Conservation (phyloP, 805 yeast genomes). For the Wickerhamiella dianesei region DNA sequence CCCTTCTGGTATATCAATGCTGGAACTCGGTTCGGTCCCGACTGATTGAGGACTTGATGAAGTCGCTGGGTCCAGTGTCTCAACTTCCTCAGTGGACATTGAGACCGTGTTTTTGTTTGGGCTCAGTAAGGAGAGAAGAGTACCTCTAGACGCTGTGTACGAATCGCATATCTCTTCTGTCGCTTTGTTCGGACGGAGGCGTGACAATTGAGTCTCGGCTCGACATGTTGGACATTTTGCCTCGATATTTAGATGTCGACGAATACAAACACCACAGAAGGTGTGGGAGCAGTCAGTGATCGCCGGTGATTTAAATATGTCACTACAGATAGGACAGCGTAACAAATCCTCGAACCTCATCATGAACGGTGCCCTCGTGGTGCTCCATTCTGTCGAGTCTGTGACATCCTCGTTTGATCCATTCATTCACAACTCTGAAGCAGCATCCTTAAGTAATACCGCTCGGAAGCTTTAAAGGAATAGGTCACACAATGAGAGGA, state of each 20-base stretch:
- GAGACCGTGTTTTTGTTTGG: background rate
- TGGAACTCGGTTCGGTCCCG: background rate
- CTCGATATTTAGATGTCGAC: slow-evolving; percentile 49
- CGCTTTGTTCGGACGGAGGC: slow-evolving; percentile 48
- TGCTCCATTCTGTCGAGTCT: slow-evolving; percentile 63
- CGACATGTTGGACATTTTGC: slow-evolving; percentile 70
- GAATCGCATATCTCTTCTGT: slow-evolving; percentile 58
- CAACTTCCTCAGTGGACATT: background rate
- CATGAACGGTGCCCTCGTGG: slow-evolving; percentile 38
- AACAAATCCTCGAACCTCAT: slow-evolving; percentile 48
- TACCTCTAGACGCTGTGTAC: slow-evolving; percentile 24
- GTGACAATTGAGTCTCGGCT: slow-evolving; percentile 54
- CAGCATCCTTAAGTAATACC: no score
- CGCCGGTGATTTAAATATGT: slow-evolving; percentile 64
- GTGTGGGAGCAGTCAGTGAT: slow-evolving; percentile 77
- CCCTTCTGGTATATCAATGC: slow-evolving; percentile 14
- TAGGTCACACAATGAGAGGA: no score
- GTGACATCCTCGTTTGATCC: slow-evolving; percentile 23
- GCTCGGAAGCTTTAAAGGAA: no score
- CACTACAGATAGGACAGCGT: slow-evolving; percentile 82
- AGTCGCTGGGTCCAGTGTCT: background rate
- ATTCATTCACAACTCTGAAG: no score
- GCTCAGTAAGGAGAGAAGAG: slow-evolving; percentile 2
- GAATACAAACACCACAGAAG: slow-evolving; percentile 76
- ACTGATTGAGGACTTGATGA: background rate